phyloP scores from a whole-genome alignment of 2,329 filamentous ascomycete genomes.

The Sclerotinia subarctica region DNA sequence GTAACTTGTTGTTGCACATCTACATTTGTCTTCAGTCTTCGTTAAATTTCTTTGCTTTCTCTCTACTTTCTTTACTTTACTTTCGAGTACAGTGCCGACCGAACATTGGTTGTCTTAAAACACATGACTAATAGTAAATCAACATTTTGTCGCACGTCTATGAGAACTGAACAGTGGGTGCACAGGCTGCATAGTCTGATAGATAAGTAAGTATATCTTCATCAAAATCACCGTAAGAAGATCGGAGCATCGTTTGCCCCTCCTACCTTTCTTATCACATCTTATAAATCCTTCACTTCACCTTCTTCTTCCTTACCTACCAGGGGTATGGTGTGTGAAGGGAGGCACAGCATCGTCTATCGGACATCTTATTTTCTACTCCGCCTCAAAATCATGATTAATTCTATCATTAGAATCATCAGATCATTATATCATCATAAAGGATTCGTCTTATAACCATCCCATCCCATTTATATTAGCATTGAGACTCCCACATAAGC shows the following conservation, averaged over 20 bases:
- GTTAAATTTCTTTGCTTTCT: too few species aligned
- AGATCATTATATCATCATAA: neutral
- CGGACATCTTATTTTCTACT: neutral
- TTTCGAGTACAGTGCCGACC: too few species aligned
- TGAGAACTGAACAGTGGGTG: too few species aligned
- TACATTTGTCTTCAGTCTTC: neutral
- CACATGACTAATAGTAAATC: neutral
- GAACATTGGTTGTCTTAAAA: too few species aligned
- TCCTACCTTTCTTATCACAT: neutral
- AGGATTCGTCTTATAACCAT: neutral
- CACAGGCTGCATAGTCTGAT: too few species aligned
- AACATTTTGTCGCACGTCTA: neutral
- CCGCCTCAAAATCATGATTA: neutral
- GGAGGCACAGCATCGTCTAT: neutral
- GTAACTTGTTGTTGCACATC: neutral
- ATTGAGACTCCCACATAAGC: neutral
- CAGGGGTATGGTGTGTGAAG: neutral
- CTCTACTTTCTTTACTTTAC: too few species aligned
- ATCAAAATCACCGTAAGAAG: too few species aligned
- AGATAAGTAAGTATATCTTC: too few species aligned
- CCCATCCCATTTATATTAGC: slow-evolving; percentile 7
- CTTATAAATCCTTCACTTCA: too few species aligned
- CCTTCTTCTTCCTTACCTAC: too few species aligned
- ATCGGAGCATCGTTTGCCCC: too few species aligned
- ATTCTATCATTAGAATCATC: neutral